Evolutionary conservation across 78 protist species (phyloP).

Genomic region (Dictyostelium firmibasis): DNA sequence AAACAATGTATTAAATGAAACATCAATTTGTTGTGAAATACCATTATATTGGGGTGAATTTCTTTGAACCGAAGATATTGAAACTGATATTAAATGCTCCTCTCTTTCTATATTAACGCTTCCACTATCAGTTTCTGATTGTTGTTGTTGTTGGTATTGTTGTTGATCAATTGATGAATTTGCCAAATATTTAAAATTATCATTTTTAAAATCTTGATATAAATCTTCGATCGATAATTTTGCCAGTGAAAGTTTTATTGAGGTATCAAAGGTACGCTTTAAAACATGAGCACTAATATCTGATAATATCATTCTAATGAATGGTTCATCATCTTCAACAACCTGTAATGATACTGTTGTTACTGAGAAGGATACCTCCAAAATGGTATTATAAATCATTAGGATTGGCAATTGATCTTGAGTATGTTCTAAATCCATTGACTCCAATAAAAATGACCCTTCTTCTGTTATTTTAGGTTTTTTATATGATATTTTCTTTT

Average conservation of each 20-base stretch:
- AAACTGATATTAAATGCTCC: conserved; percentile 30
- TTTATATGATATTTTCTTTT: background rate
- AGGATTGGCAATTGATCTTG: conserved; percentile 68
- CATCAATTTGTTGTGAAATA: conserved; percentile 60
- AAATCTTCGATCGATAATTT: conserved; percentile 57
- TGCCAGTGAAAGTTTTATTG: conserved; percentile 27
- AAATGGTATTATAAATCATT: conserved; percentile 58
- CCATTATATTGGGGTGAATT: conserved; percentile 67
- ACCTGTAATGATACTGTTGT: conserved; percentile 12
- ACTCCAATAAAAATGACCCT: background rate
- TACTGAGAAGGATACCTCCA: conserved; percentile 40
- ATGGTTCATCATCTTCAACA: conserved; percentile 31
- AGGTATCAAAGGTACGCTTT: conserved; percentile 43
- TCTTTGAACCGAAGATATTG: conserved; percentile 40
- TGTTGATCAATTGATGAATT: background rate
- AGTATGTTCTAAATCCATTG: conserved; percentile 42
- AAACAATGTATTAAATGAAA: conserved; percentile 34
- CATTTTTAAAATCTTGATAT: conserved; percentile 17
- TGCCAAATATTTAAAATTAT: conserved; percentile 21
- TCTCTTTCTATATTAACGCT: background rate
- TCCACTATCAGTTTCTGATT: background rate
- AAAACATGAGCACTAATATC: conserved; percentile 48
- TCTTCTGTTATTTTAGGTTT: background rate
- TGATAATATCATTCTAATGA: conserved; percentile 39
- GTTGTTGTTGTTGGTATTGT: background rate